Conservation (phyloP, 176 grass and related monocot species). For the Zoysia japonica region DNA sequence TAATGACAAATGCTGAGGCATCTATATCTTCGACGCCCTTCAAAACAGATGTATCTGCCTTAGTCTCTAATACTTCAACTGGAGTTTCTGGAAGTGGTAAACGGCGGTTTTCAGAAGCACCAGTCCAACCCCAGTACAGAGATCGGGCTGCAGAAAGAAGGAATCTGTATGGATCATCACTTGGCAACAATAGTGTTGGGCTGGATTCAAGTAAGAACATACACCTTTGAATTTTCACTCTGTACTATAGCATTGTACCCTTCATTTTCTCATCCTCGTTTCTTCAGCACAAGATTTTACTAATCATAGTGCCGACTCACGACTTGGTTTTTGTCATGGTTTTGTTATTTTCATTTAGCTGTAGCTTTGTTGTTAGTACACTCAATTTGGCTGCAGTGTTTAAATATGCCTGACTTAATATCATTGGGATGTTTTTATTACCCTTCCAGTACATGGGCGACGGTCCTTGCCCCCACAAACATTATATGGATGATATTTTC, state of each 20-base stretch:
- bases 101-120: constrained; percentile 92
- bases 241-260: neutral
- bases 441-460: neutral
- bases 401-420: constrained; percentile 14
- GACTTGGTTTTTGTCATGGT: constrained; percentile 8
- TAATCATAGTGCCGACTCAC: neutral
- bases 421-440: neutral
- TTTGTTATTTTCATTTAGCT: constrained; percentile 3
- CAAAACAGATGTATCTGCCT: constrained; percentile 79
- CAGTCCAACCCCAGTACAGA: constrained; percentile 77
- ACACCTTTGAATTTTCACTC: constrained; percentile 10
- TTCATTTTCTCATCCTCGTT: neutral
- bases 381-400: neutral
- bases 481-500: constrained; percentile 38
- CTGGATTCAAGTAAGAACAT: constrained; percentile 76
- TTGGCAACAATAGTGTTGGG: constrained; percentile 45
- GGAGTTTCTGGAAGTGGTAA: constrained; percentile 63
- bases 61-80: constrained; percentile 56
- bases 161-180: constrained; percentile 73
- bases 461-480: constrained; percentile 24
- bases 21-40: constrained; percentile 47
- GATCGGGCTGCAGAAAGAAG: constrained; percentile 96
- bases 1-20: constrained; percentile 38
- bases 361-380: constrained; percentile 1
- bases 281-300: constrained; percentile 19